Conservation (phyloP, 805 yeast species). For the Yamadazyma scolyti region DNA sequence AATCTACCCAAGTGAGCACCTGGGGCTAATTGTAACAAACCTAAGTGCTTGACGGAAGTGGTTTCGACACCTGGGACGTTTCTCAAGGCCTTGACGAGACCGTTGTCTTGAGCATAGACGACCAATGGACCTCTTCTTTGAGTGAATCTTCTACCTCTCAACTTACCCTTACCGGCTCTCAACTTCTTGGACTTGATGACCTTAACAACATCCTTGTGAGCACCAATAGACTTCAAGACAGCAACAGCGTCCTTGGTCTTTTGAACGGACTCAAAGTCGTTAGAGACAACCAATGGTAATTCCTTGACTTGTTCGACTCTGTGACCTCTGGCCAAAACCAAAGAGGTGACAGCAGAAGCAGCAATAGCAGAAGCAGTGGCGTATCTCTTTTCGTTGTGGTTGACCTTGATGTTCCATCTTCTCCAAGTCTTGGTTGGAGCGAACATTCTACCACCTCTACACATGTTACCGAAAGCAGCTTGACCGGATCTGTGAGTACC, state of each 20-base stretch:
- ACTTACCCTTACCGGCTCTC: conserved; percentile 99
- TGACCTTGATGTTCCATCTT: conserved; percentile 99
- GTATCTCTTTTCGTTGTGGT: conserved; percentile 99
- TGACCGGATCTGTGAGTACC: conserved; percentile 99
- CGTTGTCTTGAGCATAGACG: conserved; percentile 97
- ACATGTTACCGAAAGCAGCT: conserved; percentile 99
- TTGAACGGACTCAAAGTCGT: conserved; percentile 85
- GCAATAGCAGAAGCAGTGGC: conserved; percentile 99
- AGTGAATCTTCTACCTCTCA: conserved; percentile 99
- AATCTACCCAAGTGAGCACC: conserved; percentile 99
- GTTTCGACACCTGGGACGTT: conserved; percentile 99
- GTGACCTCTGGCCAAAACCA: conserved; percentile 99
- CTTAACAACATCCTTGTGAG: conserved; percentile 96
- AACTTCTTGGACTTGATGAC: conserved; percentile 97
- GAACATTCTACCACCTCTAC: conserved; percentile 99
- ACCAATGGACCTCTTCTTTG: conserved; percentile 99
- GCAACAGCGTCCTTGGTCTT: conserved; percentile 99
- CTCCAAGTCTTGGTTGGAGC: conserved; percentile 99
- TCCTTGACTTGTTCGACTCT: conserved; percentile 97
- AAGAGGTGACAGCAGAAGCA: conserved; percentile 97
- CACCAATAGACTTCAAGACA: conserved; percentile 96
- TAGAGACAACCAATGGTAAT: conserved; percentile 95
- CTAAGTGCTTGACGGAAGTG: conserved; percentile 84
- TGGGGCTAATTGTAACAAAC: conserved; percentile 98
- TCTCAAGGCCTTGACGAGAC: conserved; percentile 97